Evolutionary conservation across 2,329 filamentous ascomycete genomes (phyloP), one percentile per base, ranked within the genome.

Genomic region (Fonsecaea monophora): DNA sequence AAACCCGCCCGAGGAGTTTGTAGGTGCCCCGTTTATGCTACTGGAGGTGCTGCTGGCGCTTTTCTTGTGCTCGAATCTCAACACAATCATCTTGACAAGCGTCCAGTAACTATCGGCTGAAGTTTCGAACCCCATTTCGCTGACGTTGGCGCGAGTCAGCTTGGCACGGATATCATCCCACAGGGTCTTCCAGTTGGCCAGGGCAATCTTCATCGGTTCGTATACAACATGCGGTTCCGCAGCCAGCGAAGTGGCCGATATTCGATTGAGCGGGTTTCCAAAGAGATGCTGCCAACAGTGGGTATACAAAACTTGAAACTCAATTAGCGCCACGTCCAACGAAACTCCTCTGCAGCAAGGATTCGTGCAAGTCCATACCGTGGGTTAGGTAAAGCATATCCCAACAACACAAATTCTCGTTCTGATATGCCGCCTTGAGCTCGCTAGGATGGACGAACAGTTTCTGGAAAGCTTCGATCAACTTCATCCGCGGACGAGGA

Each of bases 381-480:
- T 81, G 79, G 53, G 80, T 79, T 15, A 81, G 65, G 37, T 79
- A 76, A 59, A 80, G 79, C 77, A 80, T 81, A 58, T 81, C 79
- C 18, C 79, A 66, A 35, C 77, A 73, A 4, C 75, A 79, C 21
- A 80, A 65, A 8, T 37, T 50, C 42, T 69, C 67, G 38, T 66
- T 37, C 53, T 69, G 61, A 53, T 62, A 68, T 21, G 62, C 64
- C 10, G 48, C 13, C 40, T 61, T 63, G 25, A 69, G 55, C 42
- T 69, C 62, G 12, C 53, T 40, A 3, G 65, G 54, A 25, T 63
- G 38, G 18, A 75, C 72, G 54, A 82, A 82, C 1, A 83, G 66
- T 63, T 69, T 75, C 32, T 68, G 67, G 53, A 82, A 82, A 7
- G 79, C 78, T 48, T 79, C 76, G 34, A 73, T 77, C 13, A 80